Conservation (phyloP, 2,329 filamentous ascomycete species). For the Cephalotrichum gorgonifer region DNA sequence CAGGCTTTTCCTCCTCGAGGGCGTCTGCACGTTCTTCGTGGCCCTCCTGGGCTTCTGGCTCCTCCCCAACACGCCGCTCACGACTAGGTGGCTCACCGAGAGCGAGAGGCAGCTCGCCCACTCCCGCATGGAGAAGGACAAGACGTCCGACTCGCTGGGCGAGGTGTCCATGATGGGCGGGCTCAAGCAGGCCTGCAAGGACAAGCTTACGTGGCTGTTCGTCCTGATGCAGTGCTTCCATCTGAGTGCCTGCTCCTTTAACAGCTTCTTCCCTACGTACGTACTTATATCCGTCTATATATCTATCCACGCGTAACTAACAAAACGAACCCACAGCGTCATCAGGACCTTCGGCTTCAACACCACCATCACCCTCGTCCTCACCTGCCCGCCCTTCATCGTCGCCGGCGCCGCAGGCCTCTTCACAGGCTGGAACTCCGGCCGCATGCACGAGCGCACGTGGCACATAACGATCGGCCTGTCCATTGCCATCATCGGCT, state of each 20-base stretch:
- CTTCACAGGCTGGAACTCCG: conserved; percentile 37
- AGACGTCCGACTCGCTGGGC: conserved; percentile 12
- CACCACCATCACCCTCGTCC: conserved; percentile 36
- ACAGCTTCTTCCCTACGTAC: conserved; percentile 17
- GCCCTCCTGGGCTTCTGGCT: conserved; percentile 20
- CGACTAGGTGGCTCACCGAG: conserved; percentile 32
- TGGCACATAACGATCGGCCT: conserved; percentile 38
- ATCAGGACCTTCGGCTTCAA: conserved; percentile 38
- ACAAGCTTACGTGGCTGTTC: conserved; percentile 34
- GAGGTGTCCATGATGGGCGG: conserved; percentile 13
- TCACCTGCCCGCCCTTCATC: conserved; percentile 42
- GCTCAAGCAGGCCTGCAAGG: conserved; percentile 23
- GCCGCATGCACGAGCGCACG: conserved; percentile 34
- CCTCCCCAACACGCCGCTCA: conserved; percentile 33
- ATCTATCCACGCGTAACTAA: neutral
- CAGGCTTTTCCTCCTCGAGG: conserved; percentile 56
- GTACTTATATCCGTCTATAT: neutral
- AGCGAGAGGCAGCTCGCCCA: conserved; percentile 34
- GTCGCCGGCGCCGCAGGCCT: conserved; percentile 36
- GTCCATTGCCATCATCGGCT: conserved; percentile 28
- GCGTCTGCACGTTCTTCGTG: conserved; percentile 29
- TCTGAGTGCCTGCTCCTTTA: conserved; percentile 33
- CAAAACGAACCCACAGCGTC: conserved; percentile 17
- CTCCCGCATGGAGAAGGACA: conserved; percentile 31
- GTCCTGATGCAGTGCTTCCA: conserved; percentile 39